Evolutionary conservation across 1,139 yeast genomes (phyloP).

Genomic region (Zygosaccharomyces sapae): DNA sequence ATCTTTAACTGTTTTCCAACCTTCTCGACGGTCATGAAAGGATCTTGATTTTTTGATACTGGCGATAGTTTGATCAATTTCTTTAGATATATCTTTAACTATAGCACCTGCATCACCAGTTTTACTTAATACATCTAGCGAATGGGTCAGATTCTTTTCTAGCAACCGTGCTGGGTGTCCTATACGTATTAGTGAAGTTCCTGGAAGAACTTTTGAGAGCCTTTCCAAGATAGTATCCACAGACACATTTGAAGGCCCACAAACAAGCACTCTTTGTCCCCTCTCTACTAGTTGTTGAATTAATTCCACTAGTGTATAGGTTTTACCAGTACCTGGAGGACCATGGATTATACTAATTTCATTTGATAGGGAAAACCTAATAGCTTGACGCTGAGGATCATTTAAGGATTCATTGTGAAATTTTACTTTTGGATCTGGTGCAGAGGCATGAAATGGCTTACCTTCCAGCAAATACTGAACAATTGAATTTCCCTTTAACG

Average conservation of each 20-base stretch:
- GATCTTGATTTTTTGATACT: constrained; percentile 64
- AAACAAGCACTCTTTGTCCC: constrained; percentile 71
- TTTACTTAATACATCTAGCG: constrained; percentile 69
- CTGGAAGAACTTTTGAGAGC: constrained; percentile 49
- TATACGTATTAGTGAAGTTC: constrained; percentile 60
- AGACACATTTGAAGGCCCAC: constrained; percentile 95
- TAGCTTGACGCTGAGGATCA: constrained; percentile 67
- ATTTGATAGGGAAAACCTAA: constrained; percentile 46
- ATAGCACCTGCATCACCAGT: constrained; percentile 59
- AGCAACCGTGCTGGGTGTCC: constrained; percentile 92
- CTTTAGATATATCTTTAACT: constrained; percentile 62
- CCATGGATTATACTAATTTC: constrained; percentile 63
- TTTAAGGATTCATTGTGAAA: constrained; percentile 57
- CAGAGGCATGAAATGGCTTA: constrained; percentile 18
- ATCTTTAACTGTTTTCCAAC: constrained; percentile 66
- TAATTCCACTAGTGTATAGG: constrained; percentile 81
- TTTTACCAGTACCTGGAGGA: constrained; percentile 80
- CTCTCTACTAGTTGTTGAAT: constrained; percentile 64
- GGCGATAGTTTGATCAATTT: constrained; percentile 58
- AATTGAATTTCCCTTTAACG: constrained; percentile 33
- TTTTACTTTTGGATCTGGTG: constrained; percentile 20
- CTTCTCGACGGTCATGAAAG: constrained; percentile 58
- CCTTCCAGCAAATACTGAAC: constrained; percentile 27
- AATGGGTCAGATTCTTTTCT: constrained; percentile 59
- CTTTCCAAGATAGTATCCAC: constrained; percentile 89